Evolutionary conservation across 2,329 filamentous ascomycete genomes (phyloP).

Genomic region (Emmonsia crescens): DNA sequence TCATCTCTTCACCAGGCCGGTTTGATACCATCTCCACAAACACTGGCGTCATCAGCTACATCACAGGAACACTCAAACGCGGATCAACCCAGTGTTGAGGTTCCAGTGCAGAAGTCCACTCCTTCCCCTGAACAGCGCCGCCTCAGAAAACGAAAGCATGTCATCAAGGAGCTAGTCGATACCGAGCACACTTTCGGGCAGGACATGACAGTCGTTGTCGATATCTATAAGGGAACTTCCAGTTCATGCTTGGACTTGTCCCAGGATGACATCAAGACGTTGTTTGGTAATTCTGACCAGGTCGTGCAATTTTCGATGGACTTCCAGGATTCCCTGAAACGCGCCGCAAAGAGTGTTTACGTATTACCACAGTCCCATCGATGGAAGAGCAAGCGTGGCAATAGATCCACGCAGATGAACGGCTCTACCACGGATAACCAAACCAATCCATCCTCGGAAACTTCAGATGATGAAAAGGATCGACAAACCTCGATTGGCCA

Average conservation of each 20-base stretch:
- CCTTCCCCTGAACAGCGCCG: slow-evolving; percentile 38
- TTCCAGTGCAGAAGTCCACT: slow-evolving; percentile 14
- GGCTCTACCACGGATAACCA: slow-evolving; percentile 19
- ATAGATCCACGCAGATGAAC: slow-evolving; percentile 30
- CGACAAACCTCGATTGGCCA: slow-evolving; percentile 47
- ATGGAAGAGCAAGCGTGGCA: slow-evolving; percentile 43
- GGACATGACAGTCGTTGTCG: slow-evolving; percentile 94
- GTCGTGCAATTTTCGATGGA: slow-evolving; percentile 75
- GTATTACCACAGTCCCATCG: slow-evolving; percentile 49
- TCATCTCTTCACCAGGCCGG: slow-evolving; percentile 25
- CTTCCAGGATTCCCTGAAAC: slow-evolving; percentile 71
- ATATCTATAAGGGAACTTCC: slow-evolving; percentile 93
- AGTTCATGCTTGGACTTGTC: slow-evolving; percentile 70
- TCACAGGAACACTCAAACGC: slow-evolving; percentile 25
- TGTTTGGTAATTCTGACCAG: slow-evolving; percentile 89
- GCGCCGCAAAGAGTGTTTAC: slow-evolving; percentile 69
- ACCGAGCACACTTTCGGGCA: slow-evolving; percentile 85
- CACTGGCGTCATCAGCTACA: slow-evolving; percentile 27
- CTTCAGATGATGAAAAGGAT: slow-evolving; percentile 46
- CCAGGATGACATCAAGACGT: slow-evolving; percentile 70
- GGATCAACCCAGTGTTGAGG: slow-evolving; percentile 18
- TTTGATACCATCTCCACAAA: slow-evolving; percentile 21
- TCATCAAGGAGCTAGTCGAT: slow-evolving; percentile 84
- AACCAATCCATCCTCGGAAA: slow-evolving; percentile 16
- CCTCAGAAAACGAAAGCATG: slow-evolving; percentile 68